Conservation (phyloP, 768 basidiomycete species). For the Boletus vermiculosoides region DNA sequence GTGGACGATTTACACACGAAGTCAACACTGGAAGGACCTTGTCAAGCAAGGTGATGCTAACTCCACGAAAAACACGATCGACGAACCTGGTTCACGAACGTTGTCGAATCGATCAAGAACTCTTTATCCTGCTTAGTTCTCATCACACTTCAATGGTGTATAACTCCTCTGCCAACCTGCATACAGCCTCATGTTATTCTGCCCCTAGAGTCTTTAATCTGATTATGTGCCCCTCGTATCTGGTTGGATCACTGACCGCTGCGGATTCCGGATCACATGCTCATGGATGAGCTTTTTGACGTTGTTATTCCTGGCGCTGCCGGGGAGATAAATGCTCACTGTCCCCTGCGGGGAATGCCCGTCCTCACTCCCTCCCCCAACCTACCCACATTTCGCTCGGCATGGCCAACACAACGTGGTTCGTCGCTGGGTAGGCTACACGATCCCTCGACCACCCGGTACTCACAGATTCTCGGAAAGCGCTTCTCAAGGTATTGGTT, state of each 20-base stretch:
- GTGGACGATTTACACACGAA: no score
- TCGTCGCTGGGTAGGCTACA: constrained; percentile 5
- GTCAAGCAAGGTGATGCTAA: no score
- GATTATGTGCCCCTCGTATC: background rate
- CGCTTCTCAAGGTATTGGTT: constrained; percentile 15
- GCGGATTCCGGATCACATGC: background rate
- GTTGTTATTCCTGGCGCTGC: background rate
- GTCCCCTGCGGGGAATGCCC: background rate
- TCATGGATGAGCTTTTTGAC: background rate
- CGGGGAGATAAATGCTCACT: background rate
- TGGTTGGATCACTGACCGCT: background rate
- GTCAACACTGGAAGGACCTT: no score
- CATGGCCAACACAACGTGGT: constrained; percentile 7
- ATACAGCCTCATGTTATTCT: no score
- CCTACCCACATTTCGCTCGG: background rate
- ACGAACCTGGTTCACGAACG: no score
- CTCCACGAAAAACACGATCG: no score
- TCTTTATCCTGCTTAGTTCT: no score
- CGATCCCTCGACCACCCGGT: background rate
- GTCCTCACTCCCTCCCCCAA: background rate
- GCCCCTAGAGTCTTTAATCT: background rate
- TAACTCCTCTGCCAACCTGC: no score
- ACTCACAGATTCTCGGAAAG: background rate
- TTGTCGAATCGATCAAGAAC: no score
- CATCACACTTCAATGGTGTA: no score